phyloP scores from a whole-genome alignment of 768 basidiomycete species.

The Leccinum subgranulosum region DNA sequence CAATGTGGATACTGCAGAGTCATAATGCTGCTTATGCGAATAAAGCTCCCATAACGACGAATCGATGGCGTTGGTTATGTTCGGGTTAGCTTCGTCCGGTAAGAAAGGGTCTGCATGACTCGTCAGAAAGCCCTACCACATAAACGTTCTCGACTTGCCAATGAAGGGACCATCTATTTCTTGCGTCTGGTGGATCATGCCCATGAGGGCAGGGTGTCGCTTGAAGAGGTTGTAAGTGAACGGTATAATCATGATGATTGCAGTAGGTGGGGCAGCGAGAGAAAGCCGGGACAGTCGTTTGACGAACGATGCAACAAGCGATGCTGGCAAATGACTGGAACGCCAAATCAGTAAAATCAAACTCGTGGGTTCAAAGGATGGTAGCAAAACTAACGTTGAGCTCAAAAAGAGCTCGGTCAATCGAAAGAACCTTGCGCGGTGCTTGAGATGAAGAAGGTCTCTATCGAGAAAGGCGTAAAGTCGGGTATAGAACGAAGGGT shows the following conservation, averaged over 20 bases:
- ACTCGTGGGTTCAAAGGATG: neutral
- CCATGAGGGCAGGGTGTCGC: conserved; percentile 87
- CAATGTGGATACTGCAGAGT: conserved; percentile 81
- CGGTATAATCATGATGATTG: conserved; percentile 86
- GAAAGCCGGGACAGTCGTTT: conserved; percentile 87
- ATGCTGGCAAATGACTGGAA: conserved; percentile 77
- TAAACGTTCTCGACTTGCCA: conserved; percentile 28
- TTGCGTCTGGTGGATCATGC: conserved; percentile 77
- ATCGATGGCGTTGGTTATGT: conserved; percentile 72
- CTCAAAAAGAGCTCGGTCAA: conserved; percentile 87
- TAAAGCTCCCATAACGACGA: conserved; percentile 93
- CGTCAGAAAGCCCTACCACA: conserved; percentile 1
- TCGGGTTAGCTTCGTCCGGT: conserved; percentile 63
- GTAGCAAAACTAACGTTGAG: conserved; percentile 68
- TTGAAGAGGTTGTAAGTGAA: conserved; percentile 95
- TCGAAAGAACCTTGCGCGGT: conserved; percentile 93
- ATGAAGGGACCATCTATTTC: conserved; percentile 32
- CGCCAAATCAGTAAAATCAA: conserved; percentile 1
- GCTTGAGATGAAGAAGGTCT: conserved; percentile 85
- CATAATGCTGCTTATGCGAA: conserved; percentile 78
- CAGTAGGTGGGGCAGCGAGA: conserved; percentile 83
- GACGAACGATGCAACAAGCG: conserved; percentile 91
- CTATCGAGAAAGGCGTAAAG: conserved; percentile 88
- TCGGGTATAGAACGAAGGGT: conserved; percentile 91
- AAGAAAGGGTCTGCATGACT: conserved; percentile 65